Conservation (phyloP, 2,329 filamentous ascomycete genomes). For the Aspergillus pseudoglaucus region DNA sequence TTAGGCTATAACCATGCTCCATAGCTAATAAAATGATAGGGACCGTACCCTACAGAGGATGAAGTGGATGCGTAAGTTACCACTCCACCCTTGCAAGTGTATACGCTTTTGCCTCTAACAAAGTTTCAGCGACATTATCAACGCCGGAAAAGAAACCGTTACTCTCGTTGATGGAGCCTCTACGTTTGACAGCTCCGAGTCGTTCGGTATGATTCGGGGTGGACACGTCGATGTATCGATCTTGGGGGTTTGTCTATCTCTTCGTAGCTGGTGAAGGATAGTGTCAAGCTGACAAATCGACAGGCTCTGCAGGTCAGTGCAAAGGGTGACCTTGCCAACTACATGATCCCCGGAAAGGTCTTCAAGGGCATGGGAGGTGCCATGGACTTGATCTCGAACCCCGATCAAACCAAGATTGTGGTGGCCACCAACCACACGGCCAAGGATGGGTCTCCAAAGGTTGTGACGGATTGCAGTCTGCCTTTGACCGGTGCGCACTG, state of each 20-base stretch:
- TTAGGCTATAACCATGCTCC: too few relatives aligned
- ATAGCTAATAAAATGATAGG: conserved; percentile 27
- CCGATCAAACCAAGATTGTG: conserved; percentile 65
- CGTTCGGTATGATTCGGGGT: conserved; percentile 80
- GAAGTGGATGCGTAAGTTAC: conserved; percentile 55
- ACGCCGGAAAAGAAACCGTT: conserved; percentile 82
- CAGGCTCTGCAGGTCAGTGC: conserved; percentile 70
- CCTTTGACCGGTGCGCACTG: conserved; percentile 60
- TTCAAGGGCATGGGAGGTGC: conserved; percentile 81
- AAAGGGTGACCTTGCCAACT: conserved; percentile 74
- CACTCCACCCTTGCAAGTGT: neutral
- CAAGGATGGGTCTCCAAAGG: conserved; percentile 62
- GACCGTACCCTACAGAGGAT: conserved; percentile 66
- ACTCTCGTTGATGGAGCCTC: conserved; percentile 70
- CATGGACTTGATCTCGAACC: conserved; percentile 68
- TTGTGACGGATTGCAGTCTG: conserved; percentile 57
- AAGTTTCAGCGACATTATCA: conserved; percentile 60
- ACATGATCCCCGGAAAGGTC: conserved; percentile 83
- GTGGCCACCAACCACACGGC: conserved; percentile 65
- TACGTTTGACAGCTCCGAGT: conserved; percentile 73
- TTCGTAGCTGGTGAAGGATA: too few relatives aligned
- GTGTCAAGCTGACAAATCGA: neutral
- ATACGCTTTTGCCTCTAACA: neutral
- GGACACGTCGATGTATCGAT: conserved; percentile 81
- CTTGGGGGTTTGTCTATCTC: conserved; percentile 50